Percentiles rank a stretch among this genome's conserved stretches.
These are phyloP conservation scores for Suillus fuscotomentosus DNA, from an alignment of 768 basidiomycete species.

Conservation along the genomic window DNA sequence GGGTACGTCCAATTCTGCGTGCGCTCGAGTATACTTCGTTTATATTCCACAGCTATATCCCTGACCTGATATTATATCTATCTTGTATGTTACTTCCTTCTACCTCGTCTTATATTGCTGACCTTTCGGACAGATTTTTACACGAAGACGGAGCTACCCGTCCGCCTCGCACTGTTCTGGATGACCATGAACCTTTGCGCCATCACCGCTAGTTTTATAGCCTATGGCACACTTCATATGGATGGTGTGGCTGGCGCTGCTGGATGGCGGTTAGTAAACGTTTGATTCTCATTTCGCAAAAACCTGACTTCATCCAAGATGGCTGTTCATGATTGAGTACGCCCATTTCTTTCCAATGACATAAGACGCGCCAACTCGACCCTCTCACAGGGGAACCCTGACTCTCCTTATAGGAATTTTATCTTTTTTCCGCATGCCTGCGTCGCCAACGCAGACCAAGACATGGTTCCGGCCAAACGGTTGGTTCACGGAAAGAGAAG, in stretches of 20 bases:
- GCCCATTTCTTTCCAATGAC: constrained; percentile 33
- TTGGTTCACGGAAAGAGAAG: constrained; percentile 64
- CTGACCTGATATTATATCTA: constrained; percentile 60
- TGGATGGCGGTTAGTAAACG: constrained; percentile 44
- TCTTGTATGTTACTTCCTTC: constrained; percentile 41
- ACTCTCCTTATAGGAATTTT: constrained; percentile 52
- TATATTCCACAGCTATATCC: constrained; percentile 43
- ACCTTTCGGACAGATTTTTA: constrained; percentile 39
- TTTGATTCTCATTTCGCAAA: not conserved
- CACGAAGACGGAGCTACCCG: constrained; percentile 55
- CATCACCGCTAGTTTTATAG: constrained; percentile 54
- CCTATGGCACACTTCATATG: constrained; percentile 61
- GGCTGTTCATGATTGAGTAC: constrained; percentile 59
- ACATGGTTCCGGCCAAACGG: constrained; percentile 57
- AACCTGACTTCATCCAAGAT: constrained; percentile 24
- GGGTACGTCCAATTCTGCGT: constrained; percentile 29
- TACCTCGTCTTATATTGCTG: not conserved
- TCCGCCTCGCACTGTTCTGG: constrained; percentile 58
- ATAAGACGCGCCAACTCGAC: constrained; percentile 38
- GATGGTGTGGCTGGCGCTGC: constrained; percentile 50
- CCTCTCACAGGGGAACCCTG: constrained; percentile 37
- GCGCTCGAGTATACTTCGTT: not conserved
- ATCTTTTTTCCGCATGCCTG: constrained; percentile 59
- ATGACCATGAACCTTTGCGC: constrained; percentile 44
- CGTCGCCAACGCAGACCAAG: constrained; percentile 59